Conservation (phyloP, 2,329 filamentous ascomycete species). For the Bisporella sp. region DNA sequence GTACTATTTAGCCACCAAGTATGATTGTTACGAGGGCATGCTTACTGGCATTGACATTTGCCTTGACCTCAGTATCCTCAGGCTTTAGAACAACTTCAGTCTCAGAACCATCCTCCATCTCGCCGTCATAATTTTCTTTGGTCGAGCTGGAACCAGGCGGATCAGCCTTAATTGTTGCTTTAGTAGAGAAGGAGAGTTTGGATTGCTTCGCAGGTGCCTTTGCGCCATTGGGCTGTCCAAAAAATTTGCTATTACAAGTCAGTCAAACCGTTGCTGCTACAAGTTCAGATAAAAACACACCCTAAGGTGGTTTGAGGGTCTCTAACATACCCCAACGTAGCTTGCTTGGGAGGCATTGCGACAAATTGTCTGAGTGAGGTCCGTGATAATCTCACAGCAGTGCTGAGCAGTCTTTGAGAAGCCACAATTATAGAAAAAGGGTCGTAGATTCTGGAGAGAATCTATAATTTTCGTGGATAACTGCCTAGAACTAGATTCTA, state of each 20-base stretch:
- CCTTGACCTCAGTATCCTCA: slow-evolving; percentile 25
- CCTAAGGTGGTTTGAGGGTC: slow-evolving; percentile 66
- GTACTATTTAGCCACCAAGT: not conserved
- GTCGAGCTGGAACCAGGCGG: slow-evolving; percentile 19
- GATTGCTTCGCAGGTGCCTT: slow-evolving; percentile 62
- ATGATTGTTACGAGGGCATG: too few relatives aligned
- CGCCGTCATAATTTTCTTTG: slow-evolving; percentile 19
- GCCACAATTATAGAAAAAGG: slow-evolving; percentile 19
- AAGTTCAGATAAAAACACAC: slow-evolving; percentile 39
- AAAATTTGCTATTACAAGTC: slow-evolving; percentile 65
- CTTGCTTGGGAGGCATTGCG: slow-evolving; percentile 44
- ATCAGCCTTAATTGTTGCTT: slow-evolving; percentile 30
- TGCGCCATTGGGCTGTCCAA: slow-evolving; percentile 56
- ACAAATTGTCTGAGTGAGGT: slow-evolving; percentile 12
- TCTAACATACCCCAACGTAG: slow-evolving; percentile 83
- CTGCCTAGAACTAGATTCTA: too few relatives aligned
- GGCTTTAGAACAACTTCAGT: slow-evolving; percentile 14
- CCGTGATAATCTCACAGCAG: slow-evolving; percentile 10
- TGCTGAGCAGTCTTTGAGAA: slow-evolving; percentile 16
- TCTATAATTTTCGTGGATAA: too few relatives aligned
- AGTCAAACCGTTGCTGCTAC: not conserved
- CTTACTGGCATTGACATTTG: too few relatives aligned
- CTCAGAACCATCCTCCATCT: slow-evolving; percentile 22
- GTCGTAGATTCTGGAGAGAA: too few relatives aligned
- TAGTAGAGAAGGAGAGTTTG: slow-evolving; percentile 68